Percentiles rank a stretch among this genome's conserved stretches.
phyloP scores from a whole-genome alignment of 257 asterid species.

The Nyctanthes arbortristis region DNA sequence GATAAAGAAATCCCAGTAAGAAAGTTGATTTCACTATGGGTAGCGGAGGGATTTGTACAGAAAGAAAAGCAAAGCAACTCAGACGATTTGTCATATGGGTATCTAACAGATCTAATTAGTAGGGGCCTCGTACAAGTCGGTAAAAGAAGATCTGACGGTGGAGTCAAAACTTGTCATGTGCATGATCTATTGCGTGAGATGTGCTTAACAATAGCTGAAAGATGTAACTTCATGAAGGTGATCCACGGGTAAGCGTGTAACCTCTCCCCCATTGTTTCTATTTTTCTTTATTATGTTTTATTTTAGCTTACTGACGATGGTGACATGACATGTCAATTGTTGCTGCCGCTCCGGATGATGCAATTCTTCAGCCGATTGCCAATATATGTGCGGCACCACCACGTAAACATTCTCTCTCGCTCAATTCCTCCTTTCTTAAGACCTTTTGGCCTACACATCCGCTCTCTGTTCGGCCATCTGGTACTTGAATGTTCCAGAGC shows the following conservation, averaged over 20 bases:
- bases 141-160: conserved; percentile 18
- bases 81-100: conserved; percentile 13
- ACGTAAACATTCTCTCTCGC: background rate
- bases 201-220: conserved; percentile 14
- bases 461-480: background rate
- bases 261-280: background rate
- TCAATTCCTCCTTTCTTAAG: background rate
- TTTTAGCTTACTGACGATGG: too few relatives aligned
- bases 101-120: conserved; percentile 18
- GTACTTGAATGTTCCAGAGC: too few relatives aligned
- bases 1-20: conserved; percentile 14
- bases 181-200: conserved; percentile 31
- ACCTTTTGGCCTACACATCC: background rate
- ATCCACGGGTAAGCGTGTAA: conserved; percentile 19
- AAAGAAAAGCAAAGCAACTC: conserved; percentile 2
- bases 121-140: conserved; percentile 24
- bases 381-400: background rate
- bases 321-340: too few relatives aligned
- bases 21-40: conserved; percentile 26
- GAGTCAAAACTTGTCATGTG: conserved; percentile 4
- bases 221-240: conserved; percentile 19
- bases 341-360: too few relatives aligned
- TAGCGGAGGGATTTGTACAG: conserved; percentile 29
- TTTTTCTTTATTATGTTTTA: too few relatives aligned
- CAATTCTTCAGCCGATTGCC: background rate